phyloP scores from a whole-genome alignment of 352 stramenopile genomes.

The Globisporangium spinosum region DNA sequence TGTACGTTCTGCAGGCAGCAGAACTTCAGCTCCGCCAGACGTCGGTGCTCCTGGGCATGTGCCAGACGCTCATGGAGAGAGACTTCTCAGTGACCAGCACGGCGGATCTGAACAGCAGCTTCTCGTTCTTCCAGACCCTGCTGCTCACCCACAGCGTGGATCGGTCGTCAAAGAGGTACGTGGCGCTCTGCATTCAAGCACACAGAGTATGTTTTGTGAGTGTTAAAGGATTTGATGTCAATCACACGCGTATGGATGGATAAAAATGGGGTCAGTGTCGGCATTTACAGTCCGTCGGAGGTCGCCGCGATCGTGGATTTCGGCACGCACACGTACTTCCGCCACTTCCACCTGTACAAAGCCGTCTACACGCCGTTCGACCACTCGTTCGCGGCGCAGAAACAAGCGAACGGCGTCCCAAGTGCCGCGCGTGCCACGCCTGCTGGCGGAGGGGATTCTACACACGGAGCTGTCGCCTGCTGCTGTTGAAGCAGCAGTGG shows the following conservation, averaged over 20 bases:
- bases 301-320: slow-evolving; percentile 64
- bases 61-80: slow-evolving; percentile 56
- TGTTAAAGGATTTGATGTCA: slow-evolving; percentile 5
- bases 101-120: slow-evolving; percentile 51
- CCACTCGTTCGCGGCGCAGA: slow-evolving; percentile 49
- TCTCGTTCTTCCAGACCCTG: slow-evolving; percentile 52
- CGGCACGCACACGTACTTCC: slow-evolving; percentile 75
- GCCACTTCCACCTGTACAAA: slow-evolving; percentile 81
- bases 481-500: not conserved
- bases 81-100: slow-evolving; percentile 46
- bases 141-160: slow-evolving; percentile 67
- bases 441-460: slow-evolving; percentile 38
- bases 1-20: slow-evolving; percentile 62
- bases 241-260: not conserved
- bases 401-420: slow-evolving; percentile 42
- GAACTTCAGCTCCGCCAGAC: slow-evolving; percentile 53
- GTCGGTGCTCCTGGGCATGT: slow-evolving; percentile 66
- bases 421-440: slow-evolving; percentile 27
- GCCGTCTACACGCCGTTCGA: slow-evolving; percentile 67
- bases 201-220: not conserved
- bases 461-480: slow-evolving; percentile 19
- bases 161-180: slow-evolving; percentile 61
- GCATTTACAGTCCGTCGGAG: slow-evolving; percentile 50
- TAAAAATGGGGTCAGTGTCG: slow-evolving; percentile 31
- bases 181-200: not conserved